phyloP scores from a whole-genome alignment of 2,329 filamentous ascomycete genomes.

The Piedraia hortae region DNA sequence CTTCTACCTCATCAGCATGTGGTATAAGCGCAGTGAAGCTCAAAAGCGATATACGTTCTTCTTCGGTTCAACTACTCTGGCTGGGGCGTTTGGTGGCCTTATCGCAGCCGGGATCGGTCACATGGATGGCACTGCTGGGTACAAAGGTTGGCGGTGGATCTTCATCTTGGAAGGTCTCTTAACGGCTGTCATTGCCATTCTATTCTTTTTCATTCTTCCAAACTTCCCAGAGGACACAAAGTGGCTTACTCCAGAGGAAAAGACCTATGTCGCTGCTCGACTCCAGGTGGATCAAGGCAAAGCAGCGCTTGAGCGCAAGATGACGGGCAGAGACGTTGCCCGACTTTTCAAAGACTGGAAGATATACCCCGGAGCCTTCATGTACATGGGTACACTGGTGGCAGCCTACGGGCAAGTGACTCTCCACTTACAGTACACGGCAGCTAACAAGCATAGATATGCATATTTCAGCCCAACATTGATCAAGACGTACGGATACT shows the following conservation, averaged over 20 bases:
- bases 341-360: constrained; percentile 23
- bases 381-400: constrained; percentile 23
- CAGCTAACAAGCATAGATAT: no score
- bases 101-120: constrained; percentile 72
- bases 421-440: no score
- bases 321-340: constrained; percentile 16
- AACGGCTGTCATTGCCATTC: constrained; percentile 17
- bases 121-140: constrained; percentile 44
- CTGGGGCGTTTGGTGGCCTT: constrained; percentile 64
- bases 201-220: constrained; percentile 21
- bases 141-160: constrained; percentile 54
- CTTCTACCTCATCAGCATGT: constrained; percentile 32
- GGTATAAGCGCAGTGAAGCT: constrained; percentile 67
- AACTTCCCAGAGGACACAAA: constrained; percentile 23
- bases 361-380: constrained; percentile 21
- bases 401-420: constrained; percentile 15
- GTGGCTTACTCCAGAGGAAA: constrained; percentile 21
- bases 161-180: constrained; percentile 39
- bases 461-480: constrained; percentile 14
- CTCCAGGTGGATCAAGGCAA: constrained; percentile 21
- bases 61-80: constrained; percentile 56
- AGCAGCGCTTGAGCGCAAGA: constrained; percentile 18
- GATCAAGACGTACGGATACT: constrained; percentile 23
- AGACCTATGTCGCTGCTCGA: constrained; percentile 18
- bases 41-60: constrained; percentile 87